Base-by-base conservation (phyloP, 768 basidiomycete genomes). In the Terana coerulea region DNA sequence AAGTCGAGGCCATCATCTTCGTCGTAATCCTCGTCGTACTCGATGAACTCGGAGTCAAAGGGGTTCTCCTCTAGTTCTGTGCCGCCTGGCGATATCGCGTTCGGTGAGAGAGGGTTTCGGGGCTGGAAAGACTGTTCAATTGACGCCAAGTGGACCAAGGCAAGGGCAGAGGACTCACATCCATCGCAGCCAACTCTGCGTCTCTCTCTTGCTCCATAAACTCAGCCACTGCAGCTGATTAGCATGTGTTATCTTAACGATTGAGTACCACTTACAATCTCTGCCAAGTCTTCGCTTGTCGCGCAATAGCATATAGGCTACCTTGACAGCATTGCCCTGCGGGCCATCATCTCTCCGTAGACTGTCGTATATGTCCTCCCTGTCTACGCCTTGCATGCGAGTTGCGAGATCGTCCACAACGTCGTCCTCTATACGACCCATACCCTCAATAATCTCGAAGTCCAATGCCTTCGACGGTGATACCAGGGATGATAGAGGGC, bases 281-380 rank as follows among this genome's bases (percentile, higher is more conserved):
- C 87, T 81, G 5, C 92, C 84, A 47, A 88, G 76, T 33, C 93
- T 73, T 59, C 84, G 76, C 72, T 94, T 94, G 63, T 99, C 95
- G 51, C 92, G 76, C 39, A 97, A 74, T 3, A 99, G 75, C 81
- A 94, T 84, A 68, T 98, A 99, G 0, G 95, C 94, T 6, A 99
- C 94, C 69, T 97, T 95, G 64, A 98, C 87, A 48, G 91, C 86
- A 64, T 98, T 97, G 33, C 94, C 91, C 54, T 86, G 84, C 35
- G 81, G 76, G 0, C 90, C 93, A 56, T 95, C 92, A 47, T 94
- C 86, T 58, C 83, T 72, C 53, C 87, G 78, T 55, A 98, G 68
- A 62, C 86, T 86, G 41, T 87, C 84, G 91, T 90, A 92, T 3
- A 98, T 81, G 56, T 94, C 91, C 2, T 92, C 87, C 67, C 83